phyloP scores from a whole-genome alignment of 345 rosid species.

The thale cress (Arabidopsis thaliana) region DNA sequence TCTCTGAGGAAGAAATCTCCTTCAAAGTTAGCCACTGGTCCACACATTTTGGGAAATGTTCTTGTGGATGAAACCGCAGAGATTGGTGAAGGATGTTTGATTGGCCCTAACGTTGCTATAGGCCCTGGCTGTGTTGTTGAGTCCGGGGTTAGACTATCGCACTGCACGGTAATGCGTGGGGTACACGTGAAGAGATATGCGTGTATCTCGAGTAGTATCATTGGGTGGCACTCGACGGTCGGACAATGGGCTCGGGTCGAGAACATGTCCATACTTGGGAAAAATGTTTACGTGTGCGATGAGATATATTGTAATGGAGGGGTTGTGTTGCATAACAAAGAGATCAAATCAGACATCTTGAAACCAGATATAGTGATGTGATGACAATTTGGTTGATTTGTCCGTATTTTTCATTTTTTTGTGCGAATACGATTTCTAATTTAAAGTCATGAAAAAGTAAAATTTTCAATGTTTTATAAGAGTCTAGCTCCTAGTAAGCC shows the following conservation, averaged over 20 bases:
- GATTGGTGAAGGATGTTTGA: slow-evolving; percentile 82
- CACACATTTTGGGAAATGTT: slow-evolving; percentile 74
- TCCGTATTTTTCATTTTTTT: too few relatives aligned
- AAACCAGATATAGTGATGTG: slow-evolving; percentile 92
- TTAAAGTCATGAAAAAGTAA: too few relatives aligned
- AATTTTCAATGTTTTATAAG: too few relatives aligned
- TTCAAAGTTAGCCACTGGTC: slow-evolving; percentile 58
- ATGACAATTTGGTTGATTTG: slow-evolving; percentile 4
- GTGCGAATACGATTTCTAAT: too few relatives aligned
- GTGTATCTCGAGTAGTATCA: slow-evolving; percentile 76
- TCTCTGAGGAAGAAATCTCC: slow-evolving; percentile 69
- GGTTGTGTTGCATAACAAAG: slow-evolving; percentile 83
- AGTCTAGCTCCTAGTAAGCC: too few relatives aligned
- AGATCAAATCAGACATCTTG: slow-evolving; percentile 83
- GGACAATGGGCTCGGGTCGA: slow-evolving; percentile 88
- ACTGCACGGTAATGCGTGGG: slow-evolving; percentile 90
- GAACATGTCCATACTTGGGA: slow-evolving; percentile 90
- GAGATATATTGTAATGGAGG: slow-evolving; percentile 93
- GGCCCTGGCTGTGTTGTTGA: slow-evolving; percentile 88
- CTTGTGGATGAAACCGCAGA: slow-evolving; percentile 76
- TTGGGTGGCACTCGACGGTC: slow-evolving; percentile 89
- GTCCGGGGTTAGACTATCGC: slow-evolving; percentile 80
- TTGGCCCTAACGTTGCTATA: slow-evolving; percentile 87
- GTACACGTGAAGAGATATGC: slow-evolving; percentile 79
- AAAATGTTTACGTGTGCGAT: slow-evolving; percentile 79